phyloP scores from a whole-genome alignment of 176 grass and related monocot genomes.

The Typha latifolia region DNA sequence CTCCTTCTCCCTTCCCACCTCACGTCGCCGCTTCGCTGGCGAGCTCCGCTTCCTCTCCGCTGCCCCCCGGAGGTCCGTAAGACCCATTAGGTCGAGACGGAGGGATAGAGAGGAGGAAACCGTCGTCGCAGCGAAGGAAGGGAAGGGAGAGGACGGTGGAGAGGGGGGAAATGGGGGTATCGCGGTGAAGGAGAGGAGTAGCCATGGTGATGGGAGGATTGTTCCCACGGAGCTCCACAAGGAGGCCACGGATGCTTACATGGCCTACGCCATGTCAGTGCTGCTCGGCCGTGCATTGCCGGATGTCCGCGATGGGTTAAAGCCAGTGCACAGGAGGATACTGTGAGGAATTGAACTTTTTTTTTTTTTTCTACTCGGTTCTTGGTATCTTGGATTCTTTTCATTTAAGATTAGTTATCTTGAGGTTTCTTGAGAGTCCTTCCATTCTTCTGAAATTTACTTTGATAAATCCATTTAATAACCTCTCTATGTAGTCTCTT shows the following conservation, averaged over 20 bases:
- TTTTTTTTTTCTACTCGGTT: neutral
- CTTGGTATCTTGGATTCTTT: neutral
- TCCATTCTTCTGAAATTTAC: too few relatives aligned
- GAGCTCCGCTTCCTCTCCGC: conserved; percentile 27
- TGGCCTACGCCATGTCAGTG: conserved; percentile 96
- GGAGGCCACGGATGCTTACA: conserved; percentile 82
- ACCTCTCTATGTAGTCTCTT: too few relatives aligned
- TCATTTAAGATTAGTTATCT: too few relatives aligned
- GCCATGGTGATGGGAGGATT: conserved; percentile 29
- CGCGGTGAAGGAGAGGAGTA: conserved; percentile 17
- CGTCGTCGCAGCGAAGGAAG: conserved; percentile 7
- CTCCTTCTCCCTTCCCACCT: conserved; percentile 16
- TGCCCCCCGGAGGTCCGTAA: neutral
- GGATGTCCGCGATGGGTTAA: conserved; percentile 86
- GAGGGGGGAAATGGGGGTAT: conserved; percentile 14
- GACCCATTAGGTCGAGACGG: conserved; percentile 9
- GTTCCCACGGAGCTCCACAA: conserved; percentile 79
- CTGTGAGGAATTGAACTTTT: conserved; percentile 43
- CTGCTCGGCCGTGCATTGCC: conserved; percentile 78
- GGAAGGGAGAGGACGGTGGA: conserved; percentile 9
- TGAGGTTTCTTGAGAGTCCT: too few relatives aligned
- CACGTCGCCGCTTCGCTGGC: conserved; percentile 14
- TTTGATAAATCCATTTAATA: too few relatives aligned
- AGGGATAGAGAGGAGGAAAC: conserved; percentile 7
- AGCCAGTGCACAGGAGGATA: conserved; percentile 91